phyloP scores from a whole-genome alignment of 768 basidiomycete species.

The Pleurotus djamor region DNA sequence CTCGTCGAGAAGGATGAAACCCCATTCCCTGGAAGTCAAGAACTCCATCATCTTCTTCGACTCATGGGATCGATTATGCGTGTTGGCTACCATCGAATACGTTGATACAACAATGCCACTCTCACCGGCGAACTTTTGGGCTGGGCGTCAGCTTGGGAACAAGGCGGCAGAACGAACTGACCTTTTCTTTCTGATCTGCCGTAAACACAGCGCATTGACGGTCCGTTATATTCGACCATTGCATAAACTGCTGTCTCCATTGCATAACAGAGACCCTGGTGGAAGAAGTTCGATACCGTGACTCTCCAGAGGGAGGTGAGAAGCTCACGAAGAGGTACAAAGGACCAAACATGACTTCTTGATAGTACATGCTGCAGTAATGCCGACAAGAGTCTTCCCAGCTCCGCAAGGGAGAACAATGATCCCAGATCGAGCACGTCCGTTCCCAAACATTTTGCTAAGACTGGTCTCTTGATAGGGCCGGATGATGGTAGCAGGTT shows the following conservation, averaged over 20 bases:
- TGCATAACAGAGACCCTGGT: conserved; percentile 91
- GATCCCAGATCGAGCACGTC: conserved; percentile 96
- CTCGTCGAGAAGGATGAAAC: conserved; percentile 95
- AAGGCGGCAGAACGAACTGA: conserved; percentile 21
- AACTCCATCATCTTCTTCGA: conserved; percentile 99
- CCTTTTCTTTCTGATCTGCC: conserved; percentile 97
- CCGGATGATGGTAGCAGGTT: conserved; percentile 95
- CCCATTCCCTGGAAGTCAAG: conserved; percentile 97
- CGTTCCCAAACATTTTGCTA: conserved; percentile 99
- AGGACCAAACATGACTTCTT: conserved; percentile 98
- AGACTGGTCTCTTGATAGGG: conserved; percentile 99
- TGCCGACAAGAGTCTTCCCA: conserved; percentile 98
- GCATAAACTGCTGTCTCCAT: conserved; percentile 98
- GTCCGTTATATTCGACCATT: conserved; percentile 98
- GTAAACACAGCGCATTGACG: conserved; percentile 97
- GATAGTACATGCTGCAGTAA: conserved; percentile 98
- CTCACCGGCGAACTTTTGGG: conserved; percentile 84
- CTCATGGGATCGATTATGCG: conserved; percentile 97
- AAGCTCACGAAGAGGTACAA: conserved; percentile 95
- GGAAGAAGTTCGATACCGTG: neutral
- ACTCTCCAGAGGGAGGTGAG: neutral
- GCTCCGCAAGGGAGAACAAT: conserved; percentile 98
- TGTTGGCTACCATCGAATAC: conserved; percentile 99
- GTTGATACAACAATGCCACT: conserved; percentile 99
- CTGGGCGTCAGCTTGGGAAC: no score